These are phyloP conservation scores for Trichophyton simii DNA, from an alignment of 2,329 filamentous ascomycete genomes.

Conservation along the genomic window DNA sequence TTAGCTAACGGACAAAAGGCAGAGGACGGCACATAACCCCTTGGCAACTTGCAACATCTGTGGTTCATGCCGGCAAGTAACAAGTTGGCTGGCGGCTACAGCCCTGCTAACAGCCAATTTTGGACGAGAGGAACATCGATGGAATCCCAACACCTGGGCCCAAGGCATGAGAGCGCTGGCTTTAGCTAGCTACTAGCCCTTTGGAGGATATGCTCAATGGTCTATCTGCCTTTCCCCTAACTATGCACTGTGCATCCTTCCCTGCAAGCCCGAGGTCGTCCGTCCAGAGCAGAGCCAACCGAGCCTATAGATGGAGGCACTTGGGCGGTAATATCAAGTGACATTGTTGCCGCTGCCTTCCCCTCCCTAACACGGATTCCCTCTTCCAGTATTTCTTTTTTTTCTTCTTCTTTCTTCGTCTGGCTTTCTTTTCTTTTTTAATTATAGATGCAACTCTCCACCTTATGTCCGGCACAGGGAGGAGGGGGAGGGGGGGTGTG, in stretches of 20 bases:
- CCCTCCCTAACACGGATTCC: neutral
- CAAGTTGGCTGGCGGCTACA: neutral
- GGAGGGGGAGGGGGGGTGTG: neutral
- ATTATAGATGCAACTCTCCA: neutral
- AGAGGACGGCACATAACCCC: neutral
- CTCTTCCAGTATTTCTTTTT: neutral
- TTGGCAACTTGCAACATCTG: neutral
- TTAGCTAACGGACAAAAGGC: neutral
- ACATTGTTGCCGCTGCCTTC: neutral
- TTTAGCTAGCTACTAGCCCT: neutral
- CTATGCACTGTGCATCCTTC: neutral
- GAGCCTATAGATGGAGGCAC: neutral
- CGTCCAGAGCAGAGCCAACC: too few relatives aligned
- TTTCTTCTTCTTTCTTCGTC: neutral
- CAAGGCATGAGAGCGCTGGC: too few relatives aligned
- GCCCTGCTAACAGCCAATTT: neutral
- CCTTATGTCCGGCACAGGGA: neutral
- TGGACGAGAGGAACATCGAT: neutral
- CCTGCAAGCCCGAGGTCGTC: neutral
- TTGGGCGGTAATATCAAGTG: neutral
- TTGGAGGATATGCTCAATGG: neutral
- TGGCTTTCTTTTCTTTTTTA: neutral
- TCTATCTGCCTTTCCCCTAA: too few relatives aligned
- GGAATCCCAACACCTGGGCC: too few relatives aligned
- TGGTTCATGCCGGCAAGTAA: neutral